Evolutionary conservation across 2,329 filamentous ascomycete species (phyloP).

Genomic region (Beauveria scarabaeidicola): DNA sequence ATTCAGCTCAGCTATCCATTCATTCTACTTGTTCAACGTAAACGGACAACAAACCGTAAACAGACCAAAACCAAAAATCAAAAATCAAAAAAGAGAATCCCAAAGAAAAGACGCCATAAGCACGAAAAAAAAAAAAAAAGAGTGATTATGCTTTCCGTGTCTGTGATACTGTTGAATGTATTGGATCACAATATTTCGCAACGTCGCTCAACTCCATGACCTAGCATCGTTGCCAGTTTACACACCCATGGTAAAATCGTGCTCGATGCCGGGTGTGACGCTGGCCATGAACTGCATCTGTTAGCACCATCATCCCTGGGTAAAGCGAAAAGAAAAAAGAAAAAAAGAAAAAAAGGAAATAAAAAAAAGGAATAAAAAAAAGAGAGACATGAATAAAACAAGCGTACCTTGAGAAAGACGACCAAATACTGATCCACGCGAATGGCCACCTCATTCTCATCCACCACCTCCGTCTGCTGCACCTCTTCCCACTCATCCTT

Average conservation of each 20-base stretch:
- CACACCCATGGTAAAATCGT: conserved; percentile 95
- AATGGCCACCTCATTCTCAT: conserved; percentile 68
- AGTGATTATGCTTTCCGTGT: not conserved
- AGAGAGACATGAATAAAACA: not conserved
- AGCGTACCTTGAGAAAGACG: conserved; percentile 70
- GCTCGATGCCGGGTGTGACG: conserved; percentile 93
- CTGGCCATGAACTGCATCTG: conserved; percentile 60
- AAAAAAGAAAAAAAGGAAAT: not conserved
- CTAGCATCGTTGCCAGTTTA: conserved; percentile 31
- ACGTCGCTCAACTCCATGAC: not conserved
- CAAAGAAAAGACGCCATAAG: not conserved
- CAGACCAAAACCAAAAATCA: not conserved
- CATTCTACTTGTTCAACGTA: too few relatives aligned
- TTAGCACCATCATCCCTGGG: conserved; percentile 17
- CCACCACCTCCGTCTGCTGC: conserved; percentile 44
- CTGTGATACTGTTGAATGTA: not conserved
- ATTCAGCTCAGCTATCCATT: too few relatives aligned
- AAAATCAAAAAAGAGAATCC: not conserved
- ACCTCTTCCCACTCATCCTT: conserved; percentile 60
- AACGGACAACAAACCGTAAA: too few relatives aligned
- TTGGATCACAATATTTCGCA: not conserved
- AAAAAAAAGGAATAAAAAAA: not conserved
- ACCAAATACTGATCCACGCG: conserved; percentile 84
- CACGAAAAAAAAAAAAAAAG: not conserved
- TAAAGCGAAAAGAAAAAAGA: not conserved